These are phyloP conservation scores for Crithidia expoeki DNA, from an alignment of 208 protist species.

Conservation along the genomic window DNA sequence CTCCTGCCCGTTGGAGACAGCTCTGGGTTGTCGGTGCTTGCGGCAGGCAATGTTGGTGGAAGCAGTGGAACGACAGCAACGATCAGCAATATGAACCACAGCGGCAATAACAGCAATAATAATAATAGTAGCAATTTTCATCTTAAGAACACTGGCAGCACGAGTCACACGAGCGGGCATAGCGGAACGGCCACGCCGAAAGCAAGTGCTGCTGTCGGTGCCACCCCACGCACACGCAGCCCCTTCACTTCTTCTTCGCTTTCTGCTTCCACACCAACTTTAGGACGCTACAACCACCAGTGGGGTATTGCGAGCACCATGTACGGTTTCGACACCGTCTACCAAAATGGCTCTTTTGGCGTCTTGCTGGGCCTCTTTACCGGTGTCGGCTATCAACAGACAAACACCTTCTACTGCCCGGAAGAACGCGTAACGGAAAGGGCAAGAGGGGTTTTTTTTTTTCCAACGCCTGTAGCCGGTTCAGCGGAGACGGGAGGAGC, in stretches of 20 bases:
- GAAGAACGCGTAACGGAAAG: background rate
- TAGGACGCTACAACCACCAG: background rate
- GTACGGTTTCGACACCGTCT: slow-evolving; percentile 46
- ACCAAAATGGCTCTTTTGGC: slow-evolving; percentile 44
- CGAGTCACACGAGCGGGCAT: background rate
- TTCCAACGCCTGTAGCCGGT: background rate
- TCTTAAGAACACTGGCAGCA: background rate
- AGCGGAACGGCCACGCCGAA: background rate
- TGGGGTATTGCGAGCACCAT: slow-evolving; percentile 28
- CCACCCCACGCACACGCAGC: background rate
- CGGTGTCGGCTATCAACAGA: slow-evolving; percentile 34
- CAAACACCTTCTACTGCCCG: slow-evolving; percentile 20
- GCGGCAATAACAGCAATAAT: background rate
- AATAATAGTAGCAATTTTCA: background rate
- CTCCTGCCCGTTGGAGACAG: background rate
- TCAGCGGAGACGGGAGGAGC: background rate
- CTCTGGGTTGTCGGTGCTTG: background rate
- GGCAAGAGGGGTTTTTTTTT: background rate
- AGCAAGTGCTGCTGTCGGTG: background rate
- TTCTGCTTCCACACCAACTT: background rate
- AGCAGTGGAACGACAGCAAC: background rate
- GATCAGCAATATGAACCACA: too few species aligned
- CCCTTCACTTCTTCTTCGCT: background rate
- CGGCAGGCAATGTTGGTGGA: background rate
- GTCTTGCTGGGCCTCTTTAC: slow-evolving; percentile 49